Percentiles rank a stretch among this genome's conserved stretches.
These are phyloP conservation scores for Sarcocystis neurona DNA, from an alignment of 169 alveolate species.

Conservation along the genomic window DNA sequence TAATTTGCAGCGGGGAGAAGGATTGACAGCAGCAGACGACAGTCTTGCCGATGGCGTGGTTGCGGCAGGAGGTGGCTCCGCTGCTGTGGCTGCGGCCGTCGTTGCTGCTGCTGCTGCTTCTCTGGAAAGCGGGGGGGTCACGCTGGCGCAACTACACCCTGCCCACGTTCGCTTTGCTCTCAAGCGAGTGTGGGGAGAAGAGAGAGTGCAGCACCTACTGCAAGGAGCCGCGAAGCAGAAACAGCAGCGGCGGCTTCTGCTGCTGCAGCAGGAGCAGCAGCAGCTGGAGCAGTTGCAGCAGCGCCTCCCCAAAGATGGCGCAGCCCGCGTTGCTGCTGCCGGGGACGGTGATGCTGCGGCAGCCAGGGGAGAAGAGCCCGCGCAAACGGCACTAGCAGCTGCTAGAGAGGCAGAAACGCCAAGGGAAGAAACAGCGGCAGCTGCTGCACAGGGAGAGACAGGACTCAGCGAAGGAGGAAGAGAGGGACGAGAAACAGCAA, in stretches of 20 bases:
- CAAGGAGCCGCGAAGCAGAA: neutral
- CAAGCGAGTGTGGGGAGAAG: slow-evolving; percentile 23
- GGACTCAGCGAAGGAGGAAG: neutral
- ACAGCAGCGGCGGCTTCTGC: neutral
- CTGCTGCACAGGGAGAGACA: neutral
- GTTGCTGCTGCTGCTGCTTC: neutral
- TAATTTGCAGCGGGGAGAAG: neutral
- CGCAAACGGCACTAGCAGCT: neutral
- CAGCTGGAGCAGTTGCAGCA: too few relatives aligned
- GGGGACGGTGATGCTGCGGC: neutral
- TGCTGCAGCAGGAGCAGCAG: neutral
- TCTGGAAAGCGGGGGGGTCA: slow-evolving; percentile 20
- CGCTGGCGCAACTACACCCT: neutral
- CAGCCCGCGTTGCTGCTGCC: neutral
- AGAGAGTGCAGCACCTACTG: neutral
- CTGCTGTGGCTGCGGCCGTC: neutral
- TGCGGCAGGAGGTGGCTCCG: neutral
- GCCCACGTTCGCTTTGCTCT: slow-evolving; percentile 11
- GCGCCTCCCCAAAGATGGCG: too few relatives aligned
- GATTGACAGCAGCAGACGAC: neutral
- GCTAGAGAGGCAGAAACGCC: neutral
- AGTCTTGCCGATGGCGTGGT: neutral
- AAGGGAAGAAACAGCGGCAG: too few relatives aligned
- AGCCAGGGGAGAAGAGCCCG: neutral
- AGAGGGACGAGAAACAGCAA: neutral